phyloP scores from a whole-genome alignment of 371 early-diverging fungal species.

The Mucor piriformis region DNA sequence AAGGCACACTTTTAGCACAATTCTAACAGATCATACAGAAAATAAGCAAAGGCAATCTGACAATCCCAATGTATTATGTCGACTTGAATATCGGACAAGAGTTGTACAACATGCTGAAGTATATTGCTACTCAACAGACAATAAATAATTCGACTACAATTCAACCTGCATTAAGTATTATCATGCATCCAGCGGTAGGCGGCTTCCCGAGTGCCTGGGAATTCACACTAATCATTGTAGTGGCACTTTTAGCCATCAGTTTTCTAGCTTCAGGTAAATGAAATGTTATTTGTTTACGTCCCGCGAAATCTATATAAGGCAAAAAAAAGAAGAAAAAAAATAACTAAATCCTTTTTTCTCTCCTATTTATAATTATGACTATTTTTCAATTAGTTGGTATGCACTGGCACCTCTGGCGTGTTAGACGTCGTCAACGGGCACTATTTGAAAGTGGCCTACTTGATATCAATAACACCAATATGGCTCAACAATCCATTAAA shows the following conservation, averaged over 20 bases:
- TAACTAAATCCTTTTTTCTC: conserved; percentile 4
- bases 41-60: conserved; percentile 34
- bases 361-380: conserved; percentile 8
- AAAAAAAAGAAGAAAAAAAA: background rate
- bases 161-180: conserved; percentile 35
- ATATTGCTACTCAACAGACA: conserved; percentile 7
- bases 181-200: conserved; percentile 45
- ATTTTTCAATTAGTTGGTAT: conserved; percentile 40
- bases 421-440: conserved; percentile 43
- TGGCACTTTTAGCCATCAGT: conserved; percentile 56
- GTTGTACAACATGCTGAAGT: conserved; percentile 28
- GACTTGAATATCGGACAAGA: conserved; percentile 38
- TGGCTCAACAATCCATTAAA: conserved; percentile 15
- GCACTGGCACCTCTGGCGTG: conserved; percentile 58
- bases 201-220: conserved; percentile 60
- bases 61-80: conserved; percentile 47
- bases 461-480: conserved; percentile 3
- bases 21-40: conserved; percentile 19
- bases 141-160: conserved; percentile 10
- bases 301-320: conserved; percentile 11
- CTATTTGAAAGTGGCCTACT: conserved; percentile 42
- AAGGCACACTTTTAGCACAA: background rate
- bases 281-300: conserved; percentile 11
- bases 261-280: conserved; percentile 55
- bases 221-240: conserved; percentile 58